Evolutionary conservation across 116 monocot species (phyloP).

Genomic region (Posidonia oceanica): DNA sequence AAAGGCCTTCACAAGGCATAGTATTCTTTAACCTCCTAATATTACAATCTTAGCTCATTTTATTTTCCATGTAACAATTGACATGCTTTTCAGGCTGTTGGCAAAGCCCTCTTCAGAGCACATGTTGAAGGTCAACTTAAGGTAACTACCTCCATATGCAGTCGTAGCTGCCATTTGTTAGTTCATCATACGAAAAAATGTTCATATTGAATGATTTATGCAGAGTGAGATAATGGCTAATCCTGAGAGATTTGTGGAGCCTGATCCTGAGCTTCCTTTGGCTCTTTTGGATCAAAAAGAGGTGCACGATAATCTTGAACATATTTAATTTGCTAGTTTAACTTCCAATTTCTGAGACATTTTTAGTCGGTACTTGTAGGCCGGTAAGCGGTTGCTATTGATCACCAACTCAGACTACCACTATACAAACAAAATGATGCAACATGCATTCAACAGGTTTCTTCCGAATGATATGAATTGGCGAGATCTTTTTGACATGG

Average conservation of each 20-base stretch:
- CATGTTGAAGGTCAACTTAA: conserved; percentile 97
- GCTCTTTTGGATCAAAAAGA: conserved; percentile 98
- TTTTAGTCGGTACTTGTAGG: conserved; percentile 29
- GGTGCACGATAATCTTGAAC: conserved; percentile 18
- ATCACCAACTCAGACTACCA: conserved; percentile 98
- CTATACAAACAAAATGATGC: conserved; percentile 98
- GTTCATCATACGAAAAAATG: background rate
- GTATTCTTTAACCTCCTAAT: background rate
- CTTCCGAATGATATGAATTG: conserved; percentile 93
- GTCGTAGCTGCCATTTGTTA: background rate
- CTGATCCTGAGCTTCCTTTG: conserved; percentile 89
- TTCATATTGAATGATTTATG: conserved; percentile 6
- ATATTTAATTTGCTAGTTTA: background rate
- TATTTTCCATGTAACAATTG: conserved; percentile 12
- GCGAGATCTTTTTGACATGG: conserved; percentile 98
- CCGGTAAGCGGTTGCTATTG: conserved; percentile 69
- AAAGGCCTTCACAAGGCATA: conserved; percentile 77
- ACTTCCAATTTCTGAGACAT: background rate
- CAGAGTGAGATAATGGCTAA: conserved; percentile 94
- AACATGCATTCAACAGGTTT: conserved; percentile 87
- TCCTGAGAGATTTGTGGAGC: conserved; percentile 88
- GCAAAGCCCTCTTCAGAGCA: conserved; percentile 83
- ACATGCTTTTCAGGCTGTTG: conserved; percentile 62
- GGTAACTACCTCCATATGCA: conserved; percentile 23
- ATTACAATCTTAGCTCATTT: conserved; percentile 6